Percentiles rank a stretch among this genome's conserved stretches.
Conservation (phyloP, 768 basidiomycete genomes). For the Trametes punicea region DNA sequence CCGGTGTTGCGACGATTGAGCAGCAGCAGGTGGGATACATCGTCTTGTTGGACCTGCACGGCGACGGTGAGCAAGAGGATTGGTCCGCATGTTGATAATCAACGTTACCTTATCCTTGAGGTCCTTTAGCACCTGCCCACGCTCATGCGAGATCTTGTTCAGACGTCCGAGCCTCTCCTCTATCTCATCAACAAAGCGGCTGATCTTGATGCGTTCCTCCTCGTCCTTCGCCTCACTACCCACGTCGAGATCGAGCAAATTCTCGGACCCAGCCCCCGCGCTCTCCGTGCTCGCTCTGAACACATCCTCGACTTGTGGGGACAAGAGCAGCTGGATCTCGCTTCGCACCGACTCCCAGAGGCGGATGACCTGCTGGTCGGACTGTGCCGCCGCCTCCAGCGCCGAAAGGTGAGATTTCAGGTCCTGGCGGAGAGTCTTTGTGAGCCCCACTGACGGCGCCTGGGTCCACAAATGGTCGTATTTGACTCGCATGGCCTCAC, state of each 20-base stretch:
- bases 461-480: slow-evolving; percentile 88
- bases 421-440: slow-evolving; percentile 70
- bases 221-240: slow-evolving; percentile 57
- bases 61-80: background rate
- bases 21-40: slow-evolving; percentile 91
- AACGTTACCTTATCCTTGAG: slow-evolving; percentile 85
- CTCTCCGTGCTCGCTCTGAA: slow-evolving; percentile 51
- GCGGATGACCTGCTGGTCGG: slow-evolving; percentile 69
- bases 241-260: slow-evolving; percentile 72
- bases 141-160: slow-evolving; percentile 80
- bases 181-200: slow-evolving; percentile 64
- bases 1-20: slow-evolving; percentile 83
- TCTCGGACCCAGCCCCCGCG: slow-evolving; percentile 37
- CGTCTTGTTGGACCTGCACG: slow-evolving; percentile 84
- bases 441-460: slow-evolving; percentile 71
- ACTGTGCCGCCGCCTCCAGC: slow-evolving; percentile 71
- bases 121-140: slow-evolving; percentile 85
- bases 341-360: slow-evolving; percentile 69
- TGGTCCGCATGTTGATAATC: background rate
- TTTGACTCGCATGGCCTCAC: slow-evolving; percentile 84
- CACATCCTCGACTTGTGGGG: slow-evolving; percentile 57
- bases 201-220: slow-evolving; percentile 65
- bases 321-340: slow-evolving; percentile 63
- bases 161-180: slow-evolving; percentile 76
- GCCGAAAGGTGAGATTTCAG: slow-evolving; percentile 71